Base-by-base conservation (phyloP, 345 rosid species). In the Syzygium grande region DNA sequence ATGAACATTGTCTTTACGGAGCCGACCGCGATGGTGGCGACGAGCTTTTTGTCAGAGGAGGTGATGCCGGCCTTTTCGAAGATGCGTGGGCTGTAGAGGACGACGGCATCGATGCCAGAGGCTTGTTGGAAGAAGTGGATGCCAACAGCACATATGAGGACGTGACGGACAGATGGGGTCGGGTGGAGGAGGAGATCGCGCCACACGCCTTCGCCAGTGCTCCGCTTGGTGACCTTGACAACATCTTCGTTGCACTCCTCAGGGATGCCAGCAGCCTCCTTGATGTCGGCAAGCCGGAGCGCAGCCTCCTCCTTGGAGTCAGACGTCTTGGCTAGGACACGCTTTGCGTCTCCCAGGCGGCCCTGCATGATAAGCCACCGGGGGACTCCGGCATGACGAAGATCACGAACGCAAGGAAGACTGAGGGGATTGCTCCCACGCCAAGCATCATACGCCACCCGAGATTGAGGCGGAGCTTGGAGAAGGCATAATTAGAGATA, bases 341-440 rank as follows among this genome's bases (percentile, higher is more conserved):
- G 88, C 90, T 91, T 94, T 49, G 99, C 99, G 0, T 96, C 99
- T 0, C 95, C 96, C 10, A 98, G 94, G 54, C 97, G 93, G 51
- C 99, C 99, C 87, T 98, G 99, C 93, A 98, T 92, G 63, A 98
- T 95, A 23, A 98, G 92, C 99, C 99, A 98, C 86, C 99, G 94
- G 3, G 99, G 5, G 99, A 98, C 88, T 98, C 99, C 14, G 99
- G 99, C 99, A 98, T 96, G 22, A 87, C 92, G 1, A 98, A 68
- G 84, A 96, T 95, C 9, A 90, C 94, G 25, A 94, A 0, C 0
- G 92, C 97, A 51, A 98, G 89, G 9, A 95, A 1, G 5, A 96
- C 91, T 0, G 99, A 94, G 11, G 99, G 98, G 25, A 98, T 0
- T 27, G 96, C 96, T 2, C 97, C 98, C 52, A 95, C 6, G 14